phyloP scores from a whole-genome alignment of 441 rosid genomes.

The Jatropha podagrica region DNA sequence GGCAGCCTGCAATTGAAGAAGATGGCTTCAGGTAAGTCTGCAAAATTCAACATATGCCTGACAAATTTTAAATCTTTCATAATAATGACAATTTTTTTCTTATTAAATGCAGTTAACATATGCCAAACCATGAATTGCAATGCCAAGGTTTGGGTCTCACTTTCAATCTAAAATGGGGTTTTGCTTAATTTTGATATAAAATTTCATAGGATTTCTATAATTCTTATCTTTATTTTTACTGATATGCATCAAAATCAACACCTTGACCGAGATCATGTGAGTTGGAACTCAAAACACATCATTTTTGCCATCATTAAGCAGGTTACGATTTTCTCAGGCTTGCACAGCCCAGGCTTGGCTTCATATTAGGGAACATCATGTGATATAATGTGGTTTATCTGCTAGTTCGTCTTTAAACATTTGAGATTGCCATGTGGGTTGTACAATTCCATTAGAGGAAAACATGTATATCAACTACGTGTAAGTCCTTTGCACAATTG shows the following conservation, averaged over 20 bases:
- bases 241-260: neutral
- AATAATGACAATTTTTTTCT: neutral
- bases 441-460: neutral
- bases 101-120: neutral
- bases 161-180: neutral
- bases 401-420: neutral
- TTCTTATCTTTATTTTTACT: neutral
- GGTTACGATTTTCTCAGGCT: neutral
- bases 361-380: neutral
- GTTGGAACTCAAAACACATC: neutral
- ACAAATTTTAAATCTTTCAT: neutral
- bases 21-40: neutral
- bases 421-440: neutral
- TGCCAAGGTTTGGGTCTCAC: neutral
- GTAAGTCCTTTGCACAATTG: neutral
- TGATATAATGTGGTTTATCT: neutral
- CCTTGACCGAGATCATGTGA: neutral
- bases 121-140: neutral
- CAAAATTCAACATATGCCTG: neutral
- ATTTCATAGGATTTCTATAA: neutral
- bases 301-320: neutral
- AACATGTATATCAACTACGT: neutral
- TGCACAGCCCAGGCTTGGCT: neutral
- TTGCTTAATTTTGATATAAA: neutral
- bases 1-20: constrained; percentile 53